Conservation (phyloP, 2,329 filamentous ascomycete genomes). For the Calcarisporium arbuscula region DNA sequence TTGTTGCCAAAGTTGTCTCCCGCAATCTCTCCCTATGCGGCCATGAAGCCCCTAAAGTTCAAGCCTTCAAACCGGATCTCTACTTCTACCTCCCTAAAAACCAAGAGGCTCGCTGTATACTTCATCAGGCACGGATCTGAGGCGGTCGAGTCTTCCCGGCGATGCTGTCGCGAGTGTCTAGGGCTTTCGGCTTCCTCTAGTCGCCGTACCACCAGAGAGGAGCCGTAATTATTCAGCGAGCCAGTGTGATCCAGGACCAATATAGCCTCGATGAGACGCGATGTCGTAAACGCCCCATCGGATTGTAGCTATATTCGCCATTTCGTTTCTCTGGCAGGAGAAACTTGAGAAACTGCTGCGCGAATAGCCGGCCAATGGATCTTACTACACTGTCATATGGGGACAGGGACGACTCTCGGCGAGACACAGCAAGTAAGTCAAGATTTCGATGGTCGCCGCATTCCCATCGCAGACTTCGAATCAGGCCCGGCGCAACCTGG, state of each 20-base stretch:
- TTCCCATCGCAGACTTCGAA: slow-evolving; percentile 9
- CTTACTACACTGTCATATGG: slow-evolving; percentile 4
- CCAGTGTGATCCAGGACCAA: no score
- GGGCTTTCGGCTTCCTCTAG: no score
- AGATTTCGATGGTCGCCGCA: slow-evolving; percentile 10
- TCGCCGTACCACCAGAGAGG: no score
- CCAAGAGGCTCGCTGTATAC: slow-evolving; percentile 2
- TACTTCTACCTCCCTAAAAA: slow-evolving; percentile 9
- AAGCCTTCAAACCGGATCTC: slow-evolving; percentile 16
- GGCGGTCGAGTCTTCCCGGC: slow-evolving; percentile 4
- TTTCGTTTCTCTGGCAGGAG: slow-evolving; percentile 7
- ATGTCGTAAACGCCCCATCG: slow-evolving; percentile 4
- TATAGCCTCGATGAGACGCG: slow-evolving; percentile 7
- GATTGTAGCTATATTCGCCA: slow-evolving; percentile 8
- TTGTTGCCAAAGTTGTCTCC: slow-evolving; percentile 10
- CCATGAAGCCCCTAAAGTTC: slow-evolving; percentile 18
- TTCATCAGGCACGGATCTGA: slow-evolving; percentile 4
- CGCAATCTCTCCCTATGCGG: slow-evolving; percentile 12
- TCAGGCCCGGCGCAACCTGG: slow-evolving; percentile 6
- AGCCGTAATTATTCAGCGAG: no score
- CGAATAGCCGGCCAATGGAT: slow-evolving; percentile 5
- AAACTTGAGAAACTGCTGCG: slow-evolving; percentile 8
- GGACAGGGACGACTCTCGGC: slow-evolving; percentile 1
- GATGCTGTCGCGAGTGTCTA: slow-evolving; percentile 5
- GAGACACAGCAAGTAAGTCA: slow-evolving; percentile 4